phyloP scores from a whole-genome alignment of 2,329 filamentous ascomycete genomes.

The Fusarium buxicola region DNA sequence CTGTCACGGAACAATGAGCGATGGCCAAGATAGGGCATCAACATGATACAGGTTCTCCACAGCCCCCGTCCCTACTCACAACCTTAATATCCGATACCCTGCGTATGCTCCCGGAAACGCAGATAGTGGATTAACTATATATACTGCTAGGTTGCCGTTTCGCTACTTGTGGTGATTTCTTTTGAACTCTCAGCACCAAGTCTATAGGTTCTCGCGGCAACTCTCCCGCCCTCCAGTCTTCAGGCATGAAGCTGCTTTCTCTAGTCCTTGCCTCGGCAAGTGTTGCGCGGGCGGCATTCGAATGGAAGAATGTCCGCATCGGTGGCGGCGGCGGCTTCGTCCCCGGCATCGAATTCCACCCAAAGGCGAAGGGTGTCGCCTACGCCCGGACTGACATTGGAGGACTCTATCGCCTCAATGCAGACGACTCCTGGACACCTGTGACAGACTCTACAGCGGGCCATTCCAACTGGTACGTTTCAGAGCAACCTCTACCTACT shows the following conservation, averaged over 20 bases:
- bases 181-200: no score
- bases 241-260: constrained; percentile 22
- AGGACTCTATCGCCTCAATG: constrained; percentile 34
- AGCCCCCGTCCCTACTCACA: no score
- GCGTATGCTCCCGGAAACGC: not conserved
- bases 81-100: constrained; percentile 11
- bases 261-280: constrained; percentile 21
- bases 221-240: not conserved
- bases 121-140: not conserved
- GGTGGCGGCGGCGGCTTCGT: constrained; percentile 34
- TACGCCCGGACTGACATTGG: constrained; percentile 37
- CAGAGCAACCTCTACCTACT: not conserved
- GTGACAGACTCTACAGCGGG: constrained; percentile 28
- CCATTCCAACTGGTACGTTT: constrained; percentile 20
- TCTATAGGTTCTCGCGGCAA: not conserved
- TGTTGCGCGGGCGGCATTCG: constrained; percentile 17
- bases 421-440: constrained; percentile 36
- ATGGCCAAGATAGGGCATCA: no score
- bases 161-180: no score
- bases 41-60: no score
- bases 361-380: constrained; percentile 30
- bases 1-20: constrained; percentile 7
- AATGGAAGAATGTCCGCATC: constrained; percentile 36
- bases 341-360: constrained; percentile 37
- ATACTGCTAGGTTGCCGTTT: not conserved